These are phyloP conservation scores for Harringtonia aguacate DNA, from an alignment of 2,329 filamentous ascomycete species.

Conservation along the genomic window DNA sequence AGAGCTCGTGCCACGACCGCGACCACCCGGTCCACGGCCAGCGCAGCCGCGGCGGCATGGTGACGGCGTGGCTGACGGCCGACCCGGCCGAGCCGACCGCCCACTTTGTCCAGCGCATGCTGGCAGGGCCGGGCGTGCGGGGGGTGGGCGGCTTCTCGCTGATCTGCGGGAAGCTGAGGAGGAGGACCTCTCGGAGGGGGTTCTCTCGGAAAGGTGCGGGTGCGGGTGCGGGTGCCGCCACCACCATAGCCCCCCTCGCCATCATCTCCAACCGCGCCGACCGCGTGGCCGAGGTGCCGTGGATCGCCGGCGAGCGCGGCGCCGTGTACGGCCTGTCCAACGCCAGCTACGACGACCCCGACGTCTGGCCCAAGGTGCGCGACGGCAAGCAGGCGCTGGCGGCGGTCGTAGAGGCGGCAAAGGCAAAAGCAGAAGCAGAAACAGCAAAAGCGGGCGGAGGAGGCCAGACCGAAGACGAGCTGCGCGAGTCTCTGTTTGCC, in stretches of 20 bases:
- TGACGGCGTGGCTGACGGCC: slow-evolving; percentile 49
- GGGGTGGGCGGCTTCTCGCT: slow-evolving; percentile 58
- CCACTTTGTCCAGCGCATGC: slow-evolving; percentile 40
- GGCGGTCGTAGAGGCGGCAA: slow-evolving; percentile 25
- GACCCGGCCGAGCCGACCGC: slow-evolving; percentile 34
- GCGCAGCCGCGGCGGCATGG: slow-evolving; percentile 52
- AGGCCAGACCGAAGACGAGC: slow-evolving; percentile 27
- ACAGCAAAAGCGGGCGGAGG: no score
- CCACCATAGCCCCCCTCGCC: slow-evolving; percentile 27
- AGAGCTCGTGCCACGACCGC: slow-evolving; percentile 37
- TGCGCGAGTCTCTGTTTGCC: slow-evolving; percentile 40
- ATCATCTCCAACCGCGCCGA: slow-evolving; percentile 53
- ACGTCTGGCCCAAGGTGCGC: slow-evolving; percentile 51
- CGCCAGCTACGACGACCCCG: slow-evolving; percentile 40
- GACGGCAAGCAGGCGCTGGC: slow-evolving; percentile 37
- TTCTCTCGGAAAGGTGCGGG: no score
- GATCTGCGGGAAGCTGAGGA: slow-evolving; percentile 47
- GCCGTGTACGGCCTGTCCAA: slow-evolving; percentile 53
- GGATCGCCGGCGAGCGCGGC: slow-evolving; percentile 39
- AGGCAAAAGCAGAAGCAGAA: not conserved
- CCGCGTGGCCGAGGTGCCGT: slow-evolving; percentile 41
- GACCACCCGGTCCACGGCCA: slow-evolving; percentile 41
- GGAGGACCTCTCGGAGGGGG: no score
- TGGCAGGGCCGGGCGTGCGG: slow-evolving; percentile 41
- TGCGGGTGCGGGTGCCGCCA: no score